These are phyloP conservation scores for Capsicum baccatum DNA, from an alignment of 257 asterid genomes.

Conservation along the genomic window DNA sequence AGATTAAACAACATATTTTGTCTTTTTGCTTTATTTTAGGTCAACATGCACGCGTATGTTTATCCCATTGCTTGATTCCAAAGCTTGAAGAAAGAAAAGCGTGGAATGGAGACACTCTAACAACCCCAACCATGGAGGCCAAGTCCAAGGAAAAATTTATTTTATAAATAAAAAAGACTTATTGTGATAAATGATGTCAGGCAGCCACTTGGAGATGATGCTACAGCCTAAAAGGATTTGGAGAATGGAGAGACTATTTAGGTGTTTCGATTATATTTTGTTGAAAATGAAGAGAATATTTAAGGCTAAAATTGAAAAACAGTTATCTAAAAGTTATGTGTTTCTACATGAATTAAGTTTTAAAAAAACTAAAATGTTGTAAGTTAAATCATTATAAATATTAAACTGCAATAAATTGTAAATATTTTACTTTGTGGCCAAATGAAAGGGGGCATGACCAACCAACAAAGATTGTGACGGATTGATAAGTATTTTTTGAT, in stretches of 20 bases:
- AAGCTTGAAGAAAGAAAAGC: conserved; percentile 3
- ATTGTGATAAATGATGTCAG: background rate
- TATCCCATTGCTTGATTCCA: background rate
- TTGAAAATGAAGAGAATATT: too few species aligned
- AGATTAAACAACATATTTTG: background rate
- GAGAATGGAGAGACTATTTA: background rate
- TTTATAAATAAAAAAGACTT: background rate
- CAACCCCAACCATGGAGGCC: background rate
- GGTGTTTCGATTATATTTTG: background rate
- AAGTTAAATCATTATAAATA: too few species aligned
- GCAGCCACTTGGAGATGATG: background rate
- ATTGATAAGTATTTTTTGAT: background rate
- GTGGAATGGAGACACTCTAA: background rate
- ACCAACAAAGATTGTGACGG: accelerated
- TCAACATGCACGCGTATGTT: background rate
- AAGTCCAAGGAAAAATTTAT: background rate
- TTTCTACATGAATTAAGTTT: background rate
- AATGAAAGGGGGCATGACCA: background rate
- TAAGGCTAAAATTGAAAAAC: too few species aligned
- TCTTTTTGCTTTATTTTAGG: background rate
- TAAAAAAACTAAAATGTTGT: too few species aligned
- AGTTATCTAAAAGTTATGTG: background rate
- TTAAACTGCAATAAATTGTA: too few species aligned
- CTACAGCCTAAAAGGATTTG: too few species aligned
- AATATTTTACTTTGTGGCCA: background rate